Base-by-base conservation (phyloP, 2,329 filamentous ascomycete species). In the Pyrenophora teres region DNA sequence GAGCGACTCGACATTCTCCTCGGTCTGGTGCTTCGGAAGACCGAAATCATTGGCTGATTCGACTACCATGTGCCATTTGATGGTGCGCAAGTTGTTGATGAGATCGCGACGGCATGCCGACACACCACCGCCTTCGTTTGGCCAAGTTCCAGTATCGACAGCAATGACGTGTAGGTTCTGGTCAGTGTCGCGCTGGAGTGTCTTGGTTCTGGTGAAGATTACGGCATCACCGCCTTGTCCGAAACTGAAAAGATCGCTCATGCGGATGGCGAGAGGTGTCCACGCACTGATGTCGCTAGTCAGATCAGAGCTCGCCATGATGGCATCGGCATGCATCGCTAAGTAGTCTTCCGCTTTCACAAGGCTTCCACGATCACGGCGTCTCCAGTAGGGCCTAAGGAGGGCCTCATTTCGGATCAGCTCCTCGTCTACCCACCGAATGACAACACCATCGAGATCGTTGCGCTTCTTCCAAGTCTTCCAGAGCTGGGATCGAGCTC, bases 211-310 rank as follows among this genome's bases (percentile, higher is more conserved):
- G 0, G 79, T 82, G 54, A 80, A 78, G 45, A 80, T 76, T 35
- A 80, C 76, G 3, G 80, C 75, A 61, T 82, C 80, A 18, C 80
- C 80, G n/a, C 80, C 80, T 47, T 79, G 77, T 6, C 80, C 79
- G 46, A 81, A 81, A 52, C 75, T 80, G 62, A 79, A 77, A 13
- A 81, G 67, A 62, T 82, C 80, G 46, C 78, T 79, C 44, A 80
- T 75, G 39, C 80, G 80, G 47, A 80, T 75, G 2, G 80, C 79
- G 13, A 82, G 69, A 1, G 79, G 77, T 8, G 78, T 80, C 80
- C 80, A 82, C 19, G 78, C 77, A 50, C 78, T 80, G 32, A 82
- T 78, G 40, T 79, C 77, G 46, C 77, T 78, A 39, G 80, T 78
- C 21, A 82, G 64, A 60, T 81, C 80, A 3, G 77, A 78, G 52